Evolutionary conservation across 345 rosid species (phyloP), one percentile per base, ranked within the genome.

Genomic region (Populus tremula): DNA sequence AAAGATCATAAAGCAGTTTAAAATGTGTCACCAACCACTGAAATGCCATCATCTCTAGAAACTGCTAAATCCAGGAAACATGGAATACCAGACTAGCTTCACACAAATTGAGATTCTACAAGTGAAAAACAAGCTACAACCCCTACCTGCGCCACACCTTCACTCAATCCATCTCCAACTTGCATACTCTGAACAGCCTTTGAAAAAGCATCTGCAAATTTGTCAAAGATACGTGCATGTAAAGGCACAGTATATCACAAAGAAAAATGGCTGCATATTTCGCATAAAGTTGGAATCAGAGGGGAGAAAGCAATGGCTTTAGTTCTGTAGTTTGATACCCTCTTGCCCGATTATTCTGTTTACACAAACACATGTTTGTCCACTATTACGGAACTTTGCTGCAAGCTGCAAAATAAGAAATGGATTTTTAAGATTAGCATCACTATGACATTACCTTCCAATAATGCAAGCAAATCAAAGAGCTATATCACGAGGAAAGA

Each of bases 311-410:
- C 14, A 0, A 75, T 8, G 47, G 11, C 25, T 43, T 4, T 29
- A 62, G 33, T 43, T 64, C 62, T 41, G 69, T 62, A 9, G 41
- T 36, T 73, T 12, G 73, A 67, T 89, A 96, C 99, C 99, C 87
- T 96, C 98, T 89, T 96, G 98, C 80, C 94, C 98, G 76, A 93
- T 77, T 64, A 96, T 77, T 89, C 98, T 89, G 76, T 96, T 96
- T 21, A 95, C 95, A 79, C 98, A 93, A 77, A 96, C 99, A 85
- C 98, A 96, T 53, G 99, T 96, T 86, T 94, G 97, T 77, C 99
- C 97, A 85, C 91, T 91, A 69, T 96, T 96, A 74, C 98, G 93
- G 73, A 94, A 96, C 87, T 93, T 96, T 0, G 98, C 93, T 33
- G 91, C 98, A 88, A 96, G 90, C 99, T 94, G 93, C 82, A 86